Base-by-base conservation (phyloP, 257 asterid species). In the Vinca minor region DNA sequence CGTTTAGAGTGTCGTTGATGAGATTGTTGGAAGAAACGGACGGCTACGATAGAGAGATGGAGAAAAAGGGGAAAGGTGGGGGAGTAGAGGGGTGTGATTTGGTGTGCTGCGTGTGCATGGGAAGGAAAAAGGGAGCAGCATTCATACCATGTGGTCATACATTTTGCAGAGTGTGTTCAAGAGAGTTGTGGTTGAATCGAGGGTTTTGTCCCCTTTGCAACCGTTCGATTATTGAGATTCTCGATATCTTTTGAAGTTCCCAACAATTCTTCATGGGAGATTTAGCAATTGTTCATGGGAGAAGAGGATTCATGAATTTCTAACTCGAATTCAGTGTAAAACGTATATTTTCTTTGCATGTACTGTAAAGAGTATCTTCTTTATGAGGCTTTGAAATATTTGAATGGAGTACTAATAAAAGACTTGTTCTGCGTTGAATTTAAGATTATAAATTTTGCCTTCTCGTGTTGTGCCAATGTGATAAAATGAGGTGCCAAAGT, bases 131-230 rank as follows among this genome's bases (percentile, higher is more conserved):
- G 55, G 95, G 87, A 0, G 98, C 96, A 42, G 96, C 98, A 4
- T 87, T 92, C 76, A 88, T 92, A 64, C 98, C 98, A 65, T 92
- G 98, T 78, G 98, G 98, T 8, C 98, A 92, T 79, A 87, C 96
- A 38, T 92, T 84, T 76, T 92, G 98, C 74, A 78, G 96, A 61
- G 89, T 84, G 75, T 92, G 98, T 73, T 82, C 95, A n/a, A 82
- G 96, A 58, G 96, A 92, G 77, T 1, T 89, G 75, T 79, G 98
- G 95, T 42, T 84, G 71, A 88, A 78, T 68, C 95, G 98, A 83
- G 96, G 96, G 0, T 55, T 74, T 26, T 92, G 98, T 81, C 96
- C 98, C 78, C 95, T 92, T 29, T 92, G 98, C 81, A 92, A 83
- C 73, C 84, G 95, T 49, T 48, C 77, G 32, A 89, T 92, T 65